Percentiles rank a stretch among this genome's conserved stretches.
These are phyloP conservation scores for Nigrograna mackinnonii DNA, from an alignment of 2,329 filamentous ascomycete species.

Conservation along the genomic window DNA sequence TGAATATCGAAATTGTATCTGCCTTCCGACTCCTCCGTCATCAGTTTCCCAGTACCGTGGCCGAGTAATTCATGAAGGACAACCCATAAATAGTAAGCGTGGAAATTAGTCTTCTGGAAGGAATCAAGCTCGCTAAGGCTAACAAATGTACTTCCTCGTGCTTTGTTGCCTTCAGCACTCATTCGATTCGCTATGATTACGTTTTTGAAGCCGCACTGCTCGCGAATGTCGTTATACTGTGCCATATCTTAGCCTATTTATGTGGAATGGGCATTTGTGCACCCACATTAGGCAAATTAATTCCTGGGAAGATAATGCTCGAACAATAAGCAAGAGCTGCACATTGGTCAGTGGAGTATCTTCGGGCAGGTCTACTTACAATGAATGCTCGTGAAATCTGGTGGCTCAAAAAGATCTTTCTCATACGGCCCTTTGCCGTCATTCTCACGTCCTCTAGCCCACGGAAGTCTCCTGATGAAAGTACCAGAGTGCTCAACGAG, in stretches of 20 bases:
- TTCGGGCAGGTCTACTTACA: conserved; percentile 7
- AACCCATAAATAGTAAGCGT: conserved; percentile 8
- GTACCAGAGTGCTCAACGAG: conserved; percentile 18
- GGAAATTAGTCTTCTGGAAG: conserved; percentile 10
- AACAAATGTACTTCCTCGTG: conserved; percentile 7
- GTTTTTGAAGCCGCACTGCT: conserved; percentile 76
- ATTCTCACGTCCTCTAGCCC: conserved; percentile 22
- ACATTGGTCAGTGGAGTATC: neutral
- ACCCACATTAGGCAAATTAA: conserved; percentile 38
- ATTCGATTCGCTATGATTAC: conserved; percentile 81
- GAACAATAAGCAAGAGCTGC: conserved; percentile 49
- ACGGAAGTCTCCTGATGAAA: conserved; percentile 33
- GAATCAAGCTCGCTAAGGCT: conserved; percentile 7
- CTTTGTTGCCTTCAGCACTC: conserved; percentile 62
- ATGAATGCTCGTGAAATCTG: conserved; percentile 24
- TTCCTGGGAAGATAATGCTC: conserved; percentile 44
- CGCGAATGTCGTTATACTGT: conserved; percentile 69
- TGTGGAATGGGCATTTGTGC: neutral
- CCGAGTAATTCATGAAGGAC: conserved; percentile 15
- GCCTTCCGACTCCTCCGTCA: conserved; percentile 6
- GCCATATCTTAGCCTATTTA: neutral
- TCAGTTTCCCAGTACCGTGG: conserved; percentile 14
- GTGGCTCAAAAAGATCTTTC: conserved; percentile 20
- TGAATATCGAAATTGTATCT: conserved; percentile 13
- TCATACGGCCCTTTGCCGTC: conserved; percentile 27